phyloP scores from a whole-genome alignment of 345 rosid species.

The Populus nigra region DNA sequence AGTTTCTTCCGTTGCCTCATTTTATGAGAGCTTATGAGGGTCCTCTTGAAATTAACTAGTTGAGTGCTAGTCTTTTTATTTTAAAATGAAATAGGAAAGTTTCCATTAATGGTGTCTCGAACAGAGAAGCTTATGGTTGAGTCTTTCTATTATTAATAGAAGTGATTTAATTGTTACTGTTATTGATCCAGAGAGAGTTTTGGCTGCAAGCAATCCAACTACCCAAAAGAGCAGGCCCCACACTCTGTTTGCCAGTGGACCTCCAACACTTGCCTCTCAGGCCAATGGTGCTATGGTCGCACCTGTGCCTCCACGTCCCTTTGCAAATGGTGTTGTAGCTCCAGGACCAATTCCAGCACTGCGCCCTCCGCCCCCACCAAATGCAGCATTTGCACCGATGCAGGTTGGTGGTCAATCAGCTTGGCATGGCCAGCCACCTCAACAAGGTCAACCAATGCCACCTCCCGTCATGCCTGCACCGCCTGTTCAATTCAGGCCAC shows the following conservation, averaged over 20 bases:
- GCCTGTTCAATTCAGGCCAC: constrained; percentile 68
- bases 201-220: constrained; percentile 91
- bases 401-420: constrained; percentile 48
- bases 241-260: constrained; percentile 89
- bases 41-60: background rate
- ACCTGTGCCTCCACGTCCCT: constrained; percentile 67
- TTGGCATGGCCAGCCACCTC: constrained; percentile 77
- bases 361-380: constrained; percentile 76
- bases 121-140: background rate
- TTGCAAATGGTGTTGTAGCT: constrained; percentile 56
- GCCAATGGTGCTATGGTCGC: constrained; percentile 57
- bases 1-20: background rate
- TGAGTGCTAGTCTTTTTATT: background rate
- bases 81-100: background rate
- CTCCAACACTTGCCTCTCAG: constrained; percentile 60
- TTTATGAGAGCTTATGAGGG: background rate
- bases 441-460: constrained; percentile 52
- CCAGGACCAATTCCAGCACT: constrained; percentile 46
- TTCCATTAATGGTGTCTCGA: background rate
- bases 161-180: background rate
- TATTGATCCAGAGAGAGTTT: constrained; percentile 75
- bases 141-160: background rate
- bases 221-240: constrained; percentile 64
- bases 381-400: constrained; percentile 46
- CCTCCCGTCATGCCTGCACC: constrained; percentile 56